Conservation (phyloP, 2,329 filamentous ascomycete genomes). For the Trichoderma sp. region DNA sequence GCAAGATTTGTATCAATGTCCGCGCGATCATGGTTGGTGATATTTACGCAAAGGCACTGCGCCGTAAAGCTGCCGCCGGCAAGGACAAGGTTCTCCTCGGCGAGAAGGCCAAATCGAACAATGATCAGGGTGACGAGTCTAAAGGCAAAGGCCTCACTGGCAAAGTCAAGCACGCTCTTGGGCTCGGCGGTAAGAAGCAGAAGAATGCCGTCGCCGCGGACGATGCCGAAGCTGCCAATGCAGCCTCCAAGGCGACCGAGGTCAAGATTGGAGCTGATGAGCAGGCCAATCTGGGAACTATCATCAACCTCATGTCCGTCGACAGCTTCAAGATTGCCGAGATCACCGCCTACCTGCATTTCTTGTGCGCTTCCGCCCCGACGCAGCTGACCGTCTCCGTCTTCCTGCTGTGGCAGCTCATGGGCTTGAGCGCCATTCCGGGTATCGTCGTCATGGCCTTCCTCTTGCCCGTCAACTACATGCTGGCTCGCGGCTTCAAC, state of each 20-base stretch:
- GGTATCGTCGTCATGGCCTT: conserved; percentile 89
- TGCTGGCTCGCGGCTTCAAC: conserved; percentile 82
- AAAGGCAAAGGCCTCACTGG: conserved; percentile 47
- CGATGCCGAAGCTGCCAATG: conserved; percentile 41
- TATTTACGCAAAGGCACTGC: conserved; percentile 92
- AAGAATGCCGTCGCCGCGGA: conserved; percentile 44
- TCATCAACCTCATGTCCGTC: conserved; percentile 99
- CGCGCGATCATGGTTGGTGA: conserved; percentile 96
- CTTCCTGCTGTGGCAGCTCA: conserved; percentile 80
- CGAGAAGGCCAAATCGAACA: conserved; percentile 42
- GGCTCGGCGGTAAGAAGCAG: conserved; percentile 62
- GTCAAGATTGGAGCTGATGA: conserved; percentile 55
- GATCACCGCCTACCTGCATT: conserved; percentile 92
- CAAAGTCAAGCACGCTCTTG: conserved; percentile 59
- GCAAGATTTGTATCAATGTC: conserved; percentile 90
- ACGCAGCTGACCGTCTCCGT: conserved; percentile 84
- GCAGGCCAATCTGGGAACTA: conserved; percentile 92
- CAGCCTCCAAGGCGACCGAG: conserved; percentile 43
- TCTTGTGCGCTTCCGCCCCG: conserved; percentile 88
- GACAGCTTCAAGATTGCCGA: conserved; percentile 99
- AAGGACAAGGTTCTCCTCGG: conserved; percentile 73
- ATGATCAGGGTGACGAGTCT: conserved; percentile 38
- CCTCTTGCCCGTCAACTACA: conserved; percentile 87
- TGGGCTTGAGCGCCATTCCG: conserved; percentile 91
- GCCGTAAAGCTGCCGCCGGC: conserved; percentile 82